Evolutionary conservation across 129 eudicot species (phyloP), one percentile per base, ranked within the genome.

Genomic region (Deinandra increscens): DNA sequence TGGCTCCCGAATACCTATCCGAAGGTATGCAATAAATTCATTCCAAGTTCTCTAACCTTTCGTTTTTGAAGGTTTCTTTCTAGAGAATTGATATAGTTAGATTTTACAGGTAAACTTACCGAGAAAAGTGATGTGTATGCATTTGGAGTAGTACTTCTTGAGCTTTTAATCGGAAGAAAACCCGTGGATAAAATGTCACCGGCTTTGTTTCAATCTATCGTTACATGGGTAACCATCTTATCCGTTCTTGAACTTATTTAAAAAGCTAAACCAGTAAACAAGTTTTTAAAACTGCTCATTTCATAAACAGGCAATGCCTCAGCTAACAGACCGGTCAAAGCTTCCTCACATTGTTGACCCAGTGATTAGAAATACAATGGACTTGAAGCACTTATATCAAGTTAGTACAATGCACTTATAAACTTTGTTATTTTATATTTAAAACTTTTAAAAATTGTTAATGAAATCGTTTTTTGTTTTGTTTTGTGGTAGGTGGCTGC

Each of bases 81-180:
- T 17, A 33, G 53, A 48, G 22, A 29, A 51, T 44, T 17, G 56
- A 55, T 31, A 33, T 36, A n/a, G 50, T 31, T 14, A 37, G 22
- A 23, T 79, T n/a, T 14, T 63, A 37, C 70, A 92, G 98, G 98
- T 72, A 92, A 86, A 67, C 91, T 92, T 54, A 92, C 98, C 0
- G 98, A 92, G 46, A 92, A 92, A 76, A 88, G 98, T 83, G 98
- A 92, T 31, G 98, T 92, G 44, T 92, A 92, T 68, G 91, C 98
- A 23, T 92, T 88, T 80, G 98, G 98, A 42, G 91, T 92, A 37
- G 58, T 92, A 70, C 98, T 92, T 66, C 84, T 92, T 65, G 98
- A 92, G 80, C 96, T 92, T 68, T 81, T 92, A 75, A 81, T 82
- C 11, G 95, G 98, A 49, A 84, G 87, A 86, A 88, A 82, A 70